Evolutionary conservation across 306 rosid genomes (phyloP), one percentile per base, ranked within the genome.

Genomic region (Vigna nakashimae): DNA sequence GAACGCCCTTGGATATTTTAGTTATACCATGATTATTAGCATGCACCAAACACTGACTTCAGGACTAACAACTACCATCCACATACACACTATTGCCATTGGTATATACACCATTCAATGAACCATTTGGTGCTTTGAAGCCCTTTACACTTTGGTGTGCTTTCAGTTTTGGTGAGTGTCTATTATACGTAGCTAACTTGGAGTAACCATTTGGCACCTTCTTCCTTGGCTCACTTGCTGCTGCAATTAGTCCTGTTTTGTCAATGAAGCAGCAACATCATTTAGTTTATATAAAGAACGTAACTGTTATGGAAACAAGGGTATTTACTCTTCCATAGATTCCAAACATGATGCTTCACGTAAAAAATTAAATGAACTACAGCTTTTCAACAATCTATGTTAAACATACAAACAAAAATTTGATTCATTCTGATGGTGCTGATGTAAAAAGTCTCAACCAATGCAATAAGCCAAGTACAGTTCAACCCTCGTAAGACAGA

Each of bases 181-280:
- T 91, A 28, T 87, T 60, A 3, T 12, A 85, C 28, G 52, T 86
- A 30, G 82, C 2, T 3, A 82, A 26, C 86, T 71, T 89, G 69
- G 46, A 6, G 9, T 82, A 82, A 55, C 89, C 90, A 17, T 86
- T 72, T 12, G 63, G 83, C 59, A 0, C 28, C 63, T 16, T 12
- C 73, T 65, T 83, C 84, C 49, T 86, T 9, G 22, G 79, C 45
- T 86, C 90, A 75, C 89, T 83, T 64, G 96, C 87, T 46, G 91
- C 91, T 78, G 88, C 90, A 63, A 92, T 90, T 64, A 92, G 82
- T 80, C 97, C 97, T 92, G 89, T 77, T 32, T 52, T 36, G 42
- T 50, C 56, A 32, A 66, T 55, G n/a, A 60, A 18, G 69, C 24
- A 43, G 42, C 67, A 34, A 72, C 46, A 64, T 72, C 46, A 49